Evolutionary conservation across 2,329 filamentous ascomycete genomes (phyloP).

Genomic region (Aspergillus pseudoterreus): DNA sequence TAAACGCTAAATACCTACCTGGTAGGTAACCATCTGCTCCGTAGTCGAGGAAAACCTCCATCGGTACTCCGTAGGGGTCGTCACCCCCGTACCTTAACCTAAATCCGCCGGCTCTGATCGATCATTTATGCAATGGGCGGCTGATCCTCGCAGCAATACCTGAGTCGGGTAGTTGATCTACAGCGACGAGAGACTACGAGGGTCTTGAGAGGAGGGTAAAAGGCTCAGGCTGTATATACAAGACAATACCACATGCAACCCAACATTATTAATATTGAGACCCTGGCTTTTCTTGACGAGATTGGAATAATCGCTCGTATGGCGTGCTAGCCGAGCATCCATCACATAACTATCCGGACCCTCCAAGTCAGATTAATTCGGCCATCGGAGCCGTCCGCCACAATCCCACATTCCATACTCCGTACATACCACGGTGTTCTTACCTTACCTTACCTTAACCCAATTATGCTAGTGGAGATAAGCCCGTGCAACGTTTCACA

Average conservation of each 20-base stretch:
- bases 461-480: conserved; percentile 36
- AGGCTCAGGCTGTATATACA: not conserved
- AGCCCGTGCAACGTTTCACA: conserved; percentile 37
- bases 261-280: not conserved
- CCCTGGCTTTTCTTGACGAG: not conserved
- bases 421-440: conserved; percentile 6
- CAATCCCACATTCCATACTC: too few species aligned
- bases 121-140: conserved; percentile 12
- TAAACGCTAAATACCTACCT: too few species aligned
- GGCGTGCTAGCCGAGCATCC: too few species aligned
- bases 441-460: conserved; percentile 22
- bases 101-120: conserved; percentile 13
- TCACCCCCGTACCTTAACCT: conserved; percentile 15
- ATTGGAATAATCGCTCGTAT: too few species aligned
- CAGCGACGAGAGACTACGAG: not conserved
- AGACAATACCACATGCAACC: not conserved
- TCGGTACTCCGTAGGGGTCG: not conserved
- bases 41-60: too few species aligned
- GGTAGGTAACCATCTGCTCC: too few species aligned
- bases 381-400: not conserved
- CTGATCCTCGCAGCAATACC: conserved; percentile 12
- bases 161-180: conserved; percentile 15
- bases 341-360: too few species aligned
- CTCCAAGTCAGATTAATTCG: too few species aligned
- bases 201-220: not conserved